Base-by-base conservation (phyloP, 805 yeast genomes). In the Candida nanaspora region DNA sequence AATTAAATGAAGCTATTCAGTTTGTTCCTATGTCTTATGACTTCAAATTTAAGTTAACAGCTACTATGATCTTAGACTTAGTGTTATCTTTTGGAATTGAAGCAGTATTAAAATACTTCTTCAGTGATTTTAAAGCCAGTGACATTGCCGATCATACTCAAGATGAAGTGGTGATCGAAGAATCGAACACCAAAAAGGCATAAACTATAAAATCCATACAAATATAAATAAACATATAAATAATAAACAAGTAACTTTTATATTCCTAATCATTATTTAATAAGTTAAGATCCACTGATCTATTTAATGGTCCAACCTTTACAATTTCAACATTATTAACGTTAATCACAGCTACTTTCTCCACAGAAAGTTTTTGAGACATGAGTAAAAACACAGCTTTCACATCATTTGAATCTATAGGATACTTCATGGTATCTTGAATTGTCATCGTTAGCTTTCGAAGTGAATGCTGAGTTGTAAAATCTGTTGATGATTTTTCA, bases 61-160 rank as follows among this genome's bases (percentile, higher is more conserved):
- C 67, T 1, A 72, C 87, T 31, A 78, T 93, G 68, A 46, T 85
- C 32, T 59, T 82, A 29, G 98, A 93, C 64, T 78, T 86, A 54
- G 80, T 71, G 30, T 79, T 80, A 30, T 73, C 94, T 37, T 86
- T 83, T 81, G 73, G 62, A 7, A 78, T 86, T 58, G 98, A 93
- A 66, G 47, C 79, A 38, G 74, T 74, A n/a, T 76, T 93, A 67
- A 93, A 93, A 62, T 69, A 70, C 57, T 78, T 82, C 66, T 91
- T 86, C 65, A 83, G 85, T 86, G 95, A 93, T 62, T 86, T 79
- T 53, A 82, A 82, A 54, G 86, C 98, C 38, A 86, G 95, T 44
- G 96, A 91, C 57, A 93, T 91, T 62, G 95, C 98, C 13, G 40
- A 63, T 16, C 56, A 65, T 38, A 53, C 48, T 30, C 55, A 54